Conservation (phyloP, 2,329 filamentous ascomycete genomes). For the Neopestalotiopsis clavispora region DNA sequence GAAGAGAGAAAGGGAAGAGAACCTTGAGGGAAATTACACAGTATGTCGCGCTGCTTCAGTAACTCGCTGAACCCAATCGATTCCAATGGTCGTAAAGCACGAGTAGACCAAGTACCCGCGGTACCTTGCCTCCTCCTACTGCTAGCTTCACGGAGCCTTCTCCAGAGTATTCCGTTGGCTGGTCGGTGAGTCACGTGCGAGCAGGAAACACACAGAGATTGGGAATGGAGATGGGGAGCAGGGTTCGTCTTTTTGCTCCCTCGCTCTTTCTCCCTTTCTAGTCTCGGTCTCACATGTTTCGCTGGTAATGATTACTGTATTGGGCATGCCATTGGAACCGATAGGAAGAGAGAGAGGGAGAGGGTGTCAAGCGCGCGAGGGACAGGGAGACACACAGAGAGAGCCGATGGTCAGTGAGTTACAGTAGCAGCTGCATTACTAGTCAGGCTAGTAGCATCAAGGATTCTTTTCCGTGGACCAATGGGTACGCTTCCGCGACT, state of each 20-base stretch:
- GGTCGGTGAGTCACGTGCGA: background rate
- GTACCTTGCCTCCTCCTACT: too few species aligned
- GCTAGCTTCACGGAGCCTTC: background rate
- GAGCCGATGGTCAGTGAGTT: background rate
- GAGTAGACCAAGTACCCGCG: too few species aligned
- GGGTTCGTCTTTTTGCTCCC: too few species aligned
- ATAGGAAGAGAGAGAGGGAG: background rate
- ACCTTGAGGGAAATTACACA: too few species aligned
- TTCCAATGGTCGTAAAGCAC: too few species aligned
- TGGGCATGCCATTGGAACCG: background rate
- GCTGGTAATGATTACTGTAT: slow-evolving; percentile 1
- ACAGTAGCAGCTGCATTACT: background rate
- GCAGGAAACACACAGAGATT: background rate
- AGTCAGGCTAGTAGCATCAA: background rate
- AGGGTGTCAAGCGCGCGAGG: background rate
- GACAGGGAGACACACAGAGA: background rate
- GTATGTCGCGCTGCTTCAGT: too few species aligned
- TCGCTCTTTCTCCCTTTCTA: background rate
- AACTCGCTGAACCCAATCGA: too few species aligned
- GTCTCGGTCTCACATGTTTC: slow-evolving; percentile 10
- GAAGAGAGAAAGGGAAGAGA: too few species aligned
- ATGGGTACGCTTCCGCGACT: background rate
- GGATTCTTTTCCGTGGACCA: background rate
- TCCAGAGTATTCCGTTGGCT: background rate
- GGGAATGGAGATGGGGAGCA: too few species aligned